These are phyloP conservation scores for Pichia nanzhaoensis DNA, from an alignment of 805 yeast species.

Conservation along the genomic window DNA sequence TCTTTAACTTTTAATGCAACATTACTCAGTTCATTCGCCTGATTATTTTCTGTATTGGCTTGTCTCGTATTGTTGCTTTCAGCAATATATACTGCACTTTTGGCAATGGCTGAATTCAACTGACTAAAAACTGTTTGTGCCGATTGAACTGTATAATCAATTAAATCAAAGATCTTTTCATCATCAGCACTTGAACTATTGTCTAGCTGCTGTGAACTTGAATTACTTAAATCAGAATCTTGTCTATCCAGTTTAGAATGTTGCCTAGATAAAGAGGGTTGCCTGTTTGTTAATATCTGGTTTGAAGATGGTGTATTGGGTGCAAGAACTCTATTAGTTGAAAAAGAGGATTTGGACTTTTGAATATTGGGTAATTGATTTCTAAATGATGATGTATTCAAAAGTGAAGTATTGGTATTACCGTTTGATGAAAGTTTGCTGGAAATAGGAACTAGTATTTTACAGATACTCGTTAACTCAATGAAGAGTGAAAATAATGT, in stretches of 20 bases:
- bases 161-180: slow-evolving; percentile 25
- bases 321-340: slow-evolving; percentile 8
- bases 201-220: slow-evolving; percentile 10
- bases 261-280: slow-evolving; percentile 4
- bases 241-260: slow-evolving; percentile 22
- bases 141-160: slow-evolving; percentile 32
- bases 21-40: slow-evolving; percentile 13
- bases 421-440: neutral
- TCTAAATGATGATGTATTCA: neutral
- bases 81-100: slow-evolving; percentile 53
- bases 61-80: slow-evolving; percentile 15
- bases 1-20: slow-evolving; percentile 67
- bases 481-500: slow-evolving; percentile 25
- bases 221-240: slow-evolving; percentile 25
- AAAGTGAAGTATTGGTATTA: neutral
- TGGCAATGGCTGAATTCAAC: slow-evolving; percentile 58
- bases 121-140: slow-evolving; percentile 78
- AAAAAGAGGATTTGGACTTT: slow-evolving; percentile 4
- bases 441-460: slow-evolving; percentile 21
- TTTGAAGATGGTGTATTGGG: slow-evolving; percentile 11
- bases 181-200: slow-evolving; percentile 19
- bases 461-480: slow-evolving; percentile 23
- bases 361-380: no score
- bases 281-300: slow-evolving; percentile 4
- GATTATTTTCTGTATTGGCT: neutral